phyloP scores from a whole-genome alignment of 129 eudicot species.

The Arctium lappa region DNA sequence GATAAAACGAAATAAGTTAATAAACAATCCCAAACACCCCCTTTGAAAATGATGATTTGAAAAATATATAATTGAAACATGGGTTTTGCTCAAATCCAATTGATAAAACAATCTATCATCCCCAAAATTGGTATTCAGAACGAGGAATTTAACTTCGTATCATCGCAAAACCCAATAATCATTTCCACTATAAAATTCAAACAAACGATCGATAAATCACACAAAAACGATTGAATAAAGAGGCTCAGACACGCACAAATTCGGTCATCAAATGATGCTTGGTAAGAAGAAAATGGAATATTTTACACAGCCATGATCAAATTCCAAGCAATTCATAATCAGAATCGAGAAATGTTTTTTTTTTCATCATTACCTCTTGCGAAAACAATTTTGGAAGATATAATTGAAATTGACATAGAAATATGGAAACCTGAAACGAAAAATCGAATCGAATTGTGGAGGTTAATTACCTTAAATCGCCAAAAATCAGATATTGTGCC shows the following conservation, averaged over 20 bases:
- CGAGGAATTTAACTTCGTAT: constrained; percentile 17
- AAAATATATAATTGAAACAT: neutral
- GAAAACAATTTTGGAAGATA: neutral
- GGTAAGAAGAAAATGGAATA: neutral
- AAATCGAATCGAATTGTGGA: neutral
- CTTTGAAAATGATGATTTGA: no score
- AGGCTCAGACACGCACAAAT: constrained; percentile 92
- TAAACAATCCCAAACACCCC: no score
- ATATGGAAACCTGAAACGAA: neutral
- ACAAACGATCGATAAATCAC: neutral
- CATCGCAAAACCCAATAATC: constrained; percentile 12
- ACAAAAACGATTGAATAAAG: neutral
- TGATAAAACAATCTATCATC: constrained; percentile 1
- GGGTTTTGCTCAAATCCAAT: constrained; percentile 8
- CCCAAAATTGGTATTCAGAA: constrained; percentile 22
- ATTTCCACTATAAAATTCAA: neutral
- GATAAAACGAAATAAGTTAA: no score
- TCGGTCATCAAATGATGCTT: constrained; percentile 54
- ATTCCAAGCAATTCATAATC: constrained; percentile 20
- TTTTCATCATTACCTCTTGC: constrained; percentile 52
- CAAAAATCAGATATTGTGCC: neutral
- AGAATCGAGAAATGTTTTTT: constrained; percentile 66
- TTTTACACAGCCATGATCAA: constrained; percentile 6
- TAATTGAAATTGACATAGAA: neutral
- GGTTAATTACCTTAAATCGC: neutral